Evolutionary conservation across 73 alveolate species (phyloP).

Genomic region (Paramecium caudatum): DNA sequence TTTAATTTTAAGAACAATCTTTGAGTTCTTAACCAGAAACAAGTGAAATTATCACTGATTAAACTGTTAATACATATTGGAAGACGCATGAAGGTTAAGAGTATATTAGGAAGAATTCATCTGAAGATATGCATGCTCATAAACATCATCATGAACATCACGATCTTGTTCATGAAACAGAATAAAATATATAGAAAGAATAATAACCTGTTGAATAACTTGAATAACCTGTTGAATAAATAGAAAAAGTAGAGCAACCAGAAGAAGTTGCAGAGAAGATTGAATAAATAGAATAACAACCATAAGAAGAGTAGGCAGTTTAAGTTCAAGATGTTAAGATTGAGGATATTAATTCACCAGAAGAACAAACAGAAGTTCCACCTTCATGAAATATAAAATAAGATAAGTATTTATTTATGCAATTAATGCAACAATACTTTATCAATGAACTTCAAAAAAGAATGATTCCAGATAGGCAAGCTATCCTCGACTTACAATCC

Average conservation of each 20-base stretch:
- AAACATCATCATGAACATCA: constrained; percentile 18
- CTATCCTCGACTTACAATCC: not conserved
- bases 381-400: too few relatives aligned
- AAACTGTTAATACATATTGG: constrained; percentile 62
- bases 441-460: constrained; percentile 39
- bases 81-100: constrained; percentile 48
- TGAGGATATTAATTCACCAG: constrained; percentile 16
- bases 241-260: not conserved
- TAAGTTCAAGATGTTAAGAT: not conserved
- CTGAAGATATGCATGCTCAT: constrained; percentile 3
- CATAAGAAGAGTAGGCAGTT: not conserved
- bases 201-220: too few relatives aligned
- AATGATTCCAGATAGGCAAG: not conserved
- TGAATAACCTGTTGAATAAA: too few relatives aligned
- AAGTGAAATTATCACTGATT: not conserved
- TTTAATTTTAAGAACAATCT: constrained; percentile 6
- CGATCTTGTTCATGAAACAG: too few relatives aligned
- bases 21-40: constrained; percentile 1
- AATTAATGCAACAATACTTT: constrained; percentile 31
- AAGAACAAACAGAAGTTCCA: too few relatives aligned
- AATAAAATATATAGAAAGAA: too few relatives aligned
- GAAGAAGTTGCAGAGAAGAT: not conserved
- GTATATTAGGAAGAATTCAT: constrained; percentile 1
- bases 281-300: not conserved
- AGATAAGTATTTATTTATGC: too few relatives aligned